phyloP scores from a whole-genome alignment of 106 monocot genomes.

The Dactylorhiza incarnata region DNA sequence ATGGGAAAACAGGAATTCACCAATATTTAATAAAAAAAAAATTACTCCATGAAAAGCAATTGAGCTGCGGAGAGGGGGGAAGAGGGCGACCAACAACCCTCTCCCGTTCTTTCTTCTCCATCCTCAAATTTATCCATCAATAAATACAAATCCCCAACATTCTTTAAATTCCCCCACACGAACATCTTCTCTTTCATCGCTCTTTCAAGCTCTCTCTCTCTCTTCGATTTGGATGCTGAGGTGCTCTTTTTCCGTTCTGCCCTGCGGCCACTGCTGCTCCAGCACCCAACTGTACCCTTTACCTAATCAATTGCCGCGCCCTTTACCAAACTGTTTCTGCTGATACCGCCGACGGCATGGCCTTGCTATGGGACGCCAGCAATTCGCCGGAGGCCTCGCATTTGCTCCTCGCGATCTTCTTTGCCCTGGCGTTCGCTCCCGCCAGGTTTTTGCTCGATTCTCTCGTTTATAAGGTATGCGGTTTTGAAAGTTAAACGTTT shows the following conservation, averaged over 20 bases:
- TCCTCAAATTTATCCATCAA: neutral
- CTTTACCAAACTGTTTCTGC: neutral
- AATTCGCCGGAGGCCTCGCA: neutral
- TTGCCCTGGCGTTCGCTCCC: conserved; percentile 7
- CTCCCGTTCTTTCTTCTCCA: neutral
- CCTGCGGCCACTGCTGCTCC: neutral
- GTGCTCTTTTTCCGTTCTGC: neutral
- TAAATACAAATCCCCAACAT: neutral
- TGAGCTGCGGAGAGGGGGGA: neutral
- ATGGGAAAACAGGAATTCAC: no score
- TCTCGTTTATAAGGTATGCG: conserved; percentile 7
- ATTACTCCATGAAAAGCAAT: no score
- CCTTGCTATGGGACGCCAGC: neutral
- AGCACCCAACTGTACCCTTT: neutral
- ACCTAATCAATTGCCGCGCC: neutral
- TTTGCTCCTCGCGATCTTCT: conserved; percentile 3
- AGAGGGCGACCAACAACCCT: neutral
- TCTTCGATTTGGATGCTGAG: neutral
- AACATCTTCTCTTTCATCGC: neutral
- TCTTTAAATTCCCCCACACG: neutral
- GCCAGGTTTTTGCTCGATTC: conserved; percentile 7
- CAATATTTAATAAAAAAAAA: no score
- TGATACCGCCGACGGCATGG: neutral
- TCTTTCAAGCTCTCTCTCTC: neutral
- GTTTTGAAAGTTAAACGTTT: neutral